Conservation (phyloP, 2,329 filamentous ascomycete species). For the Paraphaeosphaeria minitans region DNA sequence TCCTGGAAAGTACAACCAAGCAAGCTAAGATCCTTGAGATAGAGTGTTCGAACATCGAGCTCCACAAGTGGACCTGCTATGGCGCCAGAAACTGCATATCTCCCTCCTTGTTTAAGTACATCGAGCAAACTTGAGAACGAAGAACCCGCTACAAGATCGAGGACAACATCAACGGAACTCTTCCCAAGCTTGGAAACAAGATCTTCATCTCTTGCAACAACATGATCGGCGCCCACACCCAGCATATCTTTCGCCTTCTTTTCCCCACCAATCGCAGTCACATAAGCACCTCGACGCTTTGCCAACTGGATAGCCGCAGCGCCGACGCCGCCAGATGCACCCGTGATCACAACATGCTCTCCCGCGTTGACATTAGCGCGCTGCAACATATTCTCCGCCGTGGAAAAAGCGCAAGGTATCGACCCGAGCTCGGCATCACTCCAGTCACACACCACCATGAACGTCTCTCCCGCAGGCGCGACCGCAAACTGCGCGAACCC, state of each 20-base stretch:
- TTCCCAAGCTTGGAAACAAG: conserved; percentile 9
- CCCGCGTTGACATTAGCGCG: conserved; percentile 1
- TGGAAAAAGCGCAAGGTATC: conserved; percentile 18
- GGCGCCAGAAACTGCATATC: conserved; percentile 17
- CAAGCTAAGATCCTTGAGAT: conserved; percentile 20
- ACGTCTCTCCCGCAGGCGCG: conserved; percentile 15
- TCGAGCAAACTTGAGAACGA: conserved; percentile 14
- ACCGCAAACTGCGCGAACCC: conserved; percentile 15
- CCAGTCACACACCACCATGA: conserved; percentile 10
- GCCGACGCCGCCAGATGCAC: conserved; percentile 18
- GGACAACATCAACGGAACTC: conserved; percentile 11
- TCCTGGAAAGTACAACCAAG: conserved; percentile 21
- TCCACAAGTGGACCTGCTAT: conserved; percentile 19
- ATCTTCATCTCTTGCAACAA: conserved; percentile 8
- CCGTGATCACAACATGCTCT: conserved; percentile 16
- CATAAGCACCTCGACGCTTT: conserved; percentile 8
- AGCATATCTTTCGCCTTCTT: conserved; percentile 9
- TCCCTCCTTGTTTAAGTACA: conserved; percentile 18
- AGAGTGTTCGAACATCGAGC: conserved; percentile 16
- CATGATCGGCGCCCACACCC: conserved; percentile 13
- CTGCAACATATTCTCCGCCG: conserved; percentile 20
- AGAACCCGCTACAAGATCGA: conserved; percentile 18
- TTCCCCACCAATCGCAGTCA: conserved; percentile 9
- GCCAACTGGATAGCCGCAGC: conserved; percentile 20
- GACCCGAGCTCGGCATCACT: conserved; percentile 16